Evolutionary conservation across 768 basidiomycete species (phyloP), one percentile per base, ranked within the genome.

Genomic region (Erythrobasidium yunnanense): DNA sequence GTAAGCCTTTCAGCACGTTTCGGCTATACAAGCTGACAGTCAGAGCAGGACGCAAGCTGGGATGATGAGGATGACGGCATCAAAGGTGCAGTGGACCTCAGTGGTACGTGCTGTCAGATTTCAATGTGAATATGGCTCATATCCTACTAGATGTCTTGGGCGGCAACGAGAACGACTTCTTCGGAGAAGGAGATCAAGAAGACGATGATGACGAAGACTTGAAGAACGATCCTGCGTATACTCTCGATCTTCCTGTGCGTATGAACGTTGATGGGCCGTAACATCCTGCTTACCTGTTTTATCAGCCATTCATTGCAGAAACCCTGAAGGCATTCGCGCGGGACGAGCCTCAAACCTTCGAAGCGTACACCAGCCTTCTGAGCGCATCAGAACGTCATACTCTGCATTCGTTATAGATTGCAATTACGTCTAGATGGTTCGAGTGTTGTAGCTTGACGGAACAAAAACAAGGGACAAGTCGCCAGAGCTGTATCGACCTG

Each of bases 51-150:
- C 49, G 67, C 46, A 18, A 66, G 66, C 11, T 67, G 67, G 68
- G 68, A 69, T 25, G 68, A 69, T 13, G 68, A 69, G 11, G 68
- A 69, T 15, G 60, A 68, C 4, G 49, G 22, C 17, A 27, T 35
- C n/a, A 68, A 55, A 23, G 49, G 51, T 32, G 66, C 46, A 22
- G 22, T 68, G 22, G 66, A 52, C 38, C 17, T 63, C 17, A 34
- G 30, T 30, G 22, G 60, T 63, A 38, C 4, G 60, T 25, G n/a
- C 17, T n/a, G 13, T 7, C 30, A 17, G 8, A 4, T 52, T 5
- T 11, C 7, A 22, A 18, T 7, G 20, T 50, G 3, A 7, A 20
- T 4, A 5, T 35, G 45, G 29, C 23, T 6, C 30, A 29, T 30
- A n/a, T 11, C 13, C n/a, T 32, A 23, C 20, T 22, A 50, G 32